Percentiles rank a stretch among this genome's conserved stretches.
phyloP scores from a whole-genome alignment of 2,329 filamentous ascomycete species.

The Cordyceps javanica region DNA sequence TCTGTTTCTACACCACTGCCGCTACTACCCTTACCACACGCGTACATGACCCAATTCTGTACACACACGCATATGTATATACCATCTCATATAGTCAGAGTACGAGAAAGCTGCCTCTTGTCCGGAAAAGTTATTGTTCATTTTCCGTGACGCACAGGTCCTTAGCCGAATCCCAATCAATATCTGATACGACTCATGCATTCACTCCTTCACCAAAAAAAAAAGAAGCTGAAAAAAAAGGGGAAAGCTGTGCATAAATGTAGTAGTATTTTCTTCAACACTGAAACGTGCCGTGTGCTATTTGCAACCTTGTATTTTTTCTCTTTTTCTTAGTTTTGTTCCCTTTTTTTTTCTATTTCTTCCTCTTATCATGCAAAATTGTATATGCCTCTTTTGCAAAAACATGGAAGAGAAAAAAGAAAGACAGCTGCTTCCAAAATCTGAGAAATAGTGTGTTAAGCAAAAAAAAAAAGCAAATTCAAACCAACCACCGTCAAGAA shows the following conservation, averaged over 20 bases:
- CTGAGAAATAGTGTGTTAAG: not conserved
- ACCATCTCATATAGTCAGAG: no score
- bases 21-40: no score
- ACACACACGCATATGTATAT: no score
- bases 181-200: no score
- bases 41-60: no score
- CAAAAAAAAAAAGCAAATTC: not conserved
- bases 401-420: conserved; percentile 11
- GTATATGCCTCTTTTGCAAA: conserved; percentile 6
- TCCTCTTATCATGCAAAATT: conserved; percentile 3
- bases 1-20: not conserved
- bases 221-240: no score
- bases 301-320: not conserved
- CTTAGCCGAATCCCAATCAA: no score
- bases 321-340: not conserved
- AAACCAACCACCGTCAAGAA: not conserved
- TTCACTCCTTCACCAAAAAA: not conserved
- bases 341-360: conserved; percentile 11
- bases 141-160: no score
- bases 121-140: no score
- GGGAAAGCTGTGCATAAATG: conserved; percentile 3
- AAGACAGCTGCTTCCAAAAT: not conserved
- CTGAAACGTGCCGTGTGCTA: not conserved
- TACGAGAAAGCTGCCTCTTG: no score
- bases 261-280: conserved; percentile 5